Evolutionary conservation across 768 basidiomycete species (phyloP).

Genomic region (Hemileccinum rubropunctum): DNA sequence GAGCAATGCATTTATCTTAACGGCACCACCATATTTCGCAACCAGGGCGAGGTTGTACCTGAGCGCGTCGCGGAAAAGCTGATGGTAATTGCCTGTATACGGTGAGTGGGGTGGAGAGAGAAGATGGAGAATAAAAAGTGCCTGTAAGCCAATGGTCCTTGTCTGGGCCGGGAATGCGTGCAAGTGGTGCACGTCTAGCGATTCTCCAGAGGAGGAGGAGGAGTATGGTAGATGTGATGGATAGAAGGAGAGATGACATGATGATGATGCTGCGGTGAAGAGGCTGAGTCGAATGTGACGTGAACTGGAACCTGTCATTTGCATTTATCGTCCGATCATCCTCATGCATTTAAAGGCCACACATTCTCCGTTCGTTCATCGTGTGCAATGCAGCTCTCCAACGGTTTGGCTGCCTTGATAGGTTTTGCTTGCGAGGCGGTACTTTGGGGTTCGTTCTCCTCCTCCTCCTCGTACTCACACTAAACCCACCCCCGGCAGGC

Average conservation of each 20-base stretch:
- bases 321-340: too few species aligned
- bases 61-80: conserved; percentile 32
- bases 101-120: not conserved
- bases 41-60: conserved; percentile 31
- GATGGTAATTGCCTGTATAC: conserved; percentile 31
- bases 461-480: too few species aligned
- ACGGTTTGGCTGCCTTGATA: conserved; percentile 34
- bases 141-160: conserved; percentile 38
- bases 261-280: too few species aligned
- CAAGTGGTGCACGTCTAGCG: conserved; percentile 10
- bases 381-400: conserved; percentile 22
- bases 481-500: conserved; percentile 1
- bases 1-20: conserved; percentile 35
- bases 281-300: too few species aligned
- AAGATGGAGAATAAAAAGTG: not conserved
- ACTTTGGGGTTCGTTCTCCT: conserved; percentile 31
- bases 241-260: conserved; percentile 5
- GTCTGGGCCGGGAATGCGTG: conserved; percentile 27
- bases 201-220: conserved; percentile 17
- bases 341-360: not conserved
- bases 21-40: conserved; percentile 32
- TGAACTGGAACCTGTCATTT: too few species aligned
- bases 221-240: not conserved
- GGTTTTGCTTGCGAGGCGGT: conserved; percentile 37
- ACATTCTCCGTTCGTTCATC: not conserved